Evolutionary conservation across 768 basidiomycete species (phyloP).

Genomic region (Naganishia randhawae): DNA sequence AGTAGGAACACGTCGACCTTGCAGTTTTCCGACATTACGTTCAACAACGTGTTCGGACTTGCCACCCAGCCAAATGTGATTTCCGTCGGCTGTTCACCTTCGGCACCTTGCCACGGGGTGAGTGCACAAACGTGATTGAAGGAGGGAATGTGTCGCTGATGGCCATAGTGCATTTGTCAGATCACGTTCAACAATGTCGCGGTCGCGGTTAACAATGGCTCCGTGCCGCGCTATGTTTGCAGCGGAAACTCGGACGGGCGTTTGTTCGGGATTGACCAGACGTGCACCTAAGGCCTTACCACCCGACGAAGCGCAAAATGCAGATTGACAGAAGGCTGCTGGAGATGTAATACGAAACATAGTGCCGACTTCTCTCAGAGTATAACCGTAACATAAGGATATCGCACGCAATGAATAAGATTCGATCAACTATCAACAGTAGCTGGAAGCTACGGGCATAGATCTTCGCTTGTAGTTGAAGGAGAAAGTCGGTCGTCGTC

Average conservation of each 20-base stretch:
- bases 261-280: not conserved
- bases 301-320: no score
- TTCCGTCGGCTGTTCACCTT: not conserved
- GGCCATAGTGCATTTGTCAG: not conserved
- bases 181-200: constrained; percentile 1
- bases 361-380: no score
- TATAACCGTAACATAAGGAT: no score
- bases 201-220: not conserved
- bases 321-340: no score
- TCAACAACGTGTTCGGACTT: not conserved
- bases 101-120: not conserved
- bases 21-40: not conserved
- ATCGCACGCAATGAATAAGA: no score
- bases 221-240: not conserved
- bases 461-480: no score
- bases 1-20: not conserved
- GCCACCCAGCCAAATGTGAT: not conserved
- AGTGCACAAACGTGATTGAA: not conserved
- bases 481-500: no score
- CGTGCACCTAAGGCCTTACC: not conserved
- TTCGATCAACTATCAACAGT: no score
- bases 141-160: not conserved
- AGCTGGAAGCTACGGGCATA: no score
- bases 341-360: no score
- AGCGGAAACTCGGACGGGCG: constrained; percentile 1